phyloP scores from a whole-genome alignment of 345 rosid genomes.

The Populus euphratica region DNA sequence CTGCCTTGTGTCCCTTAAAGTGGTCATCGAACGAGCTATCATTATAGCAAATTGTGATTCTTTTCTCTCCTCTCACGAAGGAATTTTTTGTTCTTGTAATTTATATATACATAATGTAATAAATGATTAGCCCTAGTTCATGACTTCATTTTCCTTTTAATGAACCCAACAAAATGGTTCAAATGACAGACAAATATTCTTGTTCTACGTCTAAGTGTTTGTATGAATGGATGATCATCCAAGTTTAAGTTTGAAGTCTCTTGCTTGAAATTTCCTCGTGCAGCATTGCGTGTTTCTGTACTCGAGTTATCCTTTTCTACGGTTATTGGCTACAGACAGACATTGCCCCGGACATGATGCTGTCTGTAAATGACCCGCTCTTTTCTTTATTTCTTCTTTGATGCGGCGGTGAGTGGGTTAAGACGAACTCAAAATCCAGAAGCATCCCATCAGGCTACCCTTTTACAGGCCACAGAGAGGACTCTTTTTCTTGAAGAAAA shows the following conservation, averaged over 20 bases:
- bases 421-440: no score
- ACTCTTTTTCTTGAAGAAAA: no score
- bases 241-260: not conserved
- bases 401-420: no score
- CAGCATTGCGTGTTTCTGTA: not conserved
- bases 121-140: not conserved
- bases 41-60: conserved; percentile 18
- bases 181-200: not conserved
- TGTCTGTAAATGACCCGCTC: no score
- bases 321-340: no score
- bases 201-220: not conserved
- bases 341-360: no score
- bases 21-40: not conserved
- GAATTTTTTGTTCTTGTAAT: conserved; percentile 29
- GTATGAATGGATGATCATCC: not conserved
- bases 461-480: no score
- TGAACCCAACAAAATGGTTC: conserved; percentile 13
- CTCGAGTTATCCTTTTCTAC: not conserved
- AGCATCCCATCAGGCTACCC: no score
- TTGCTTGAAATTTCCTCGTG: no score
- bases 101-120: conserved; percentile 13
- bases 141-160: not conserved
- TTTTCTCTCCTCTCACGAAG: conserved; percentile 9
- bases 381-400: no score
- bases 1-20: not conserved